A percentile compares a stretch with the other conserved stretches of the same genome.
Conservation (phyloP, 2,329 filamentous ascomycete genomes). For the Fusarium sp. region DNA sequence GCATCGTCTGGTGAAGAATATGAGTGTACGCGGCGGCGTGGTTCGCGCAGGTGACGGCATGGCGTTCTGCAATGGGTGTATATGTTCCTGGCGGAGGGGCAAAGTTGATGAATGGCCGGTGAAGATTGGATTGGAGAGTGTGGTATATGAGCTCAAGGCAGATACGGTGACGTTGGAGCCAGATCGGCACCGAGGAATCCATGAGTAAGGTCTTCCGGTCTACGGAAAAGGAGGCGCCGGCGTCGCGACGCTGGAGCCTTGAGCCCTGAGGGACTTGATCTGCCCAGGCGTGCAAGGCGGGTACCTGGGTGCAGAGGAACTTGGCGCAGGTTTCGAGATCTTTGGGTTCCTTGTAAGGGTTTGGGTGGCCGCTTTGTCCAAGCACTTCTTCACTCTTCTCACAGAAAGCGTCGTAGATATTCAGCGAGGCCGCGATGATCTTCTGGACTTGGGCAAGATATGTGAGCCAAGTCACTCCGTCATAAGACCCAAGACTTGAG, state of each 20-base stretch:
- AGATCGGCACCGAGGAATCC: constrained; percentile 54
- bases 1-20: constrained; percentile 46
- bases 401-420: constrained; percentile 52
- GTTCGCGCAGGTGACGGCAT: constrained; percentile 37
- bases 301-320: constrained; percentile 41
- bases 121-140: constrained; percentile 55
- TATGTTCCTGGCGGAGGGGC: constrained; percentile 14
- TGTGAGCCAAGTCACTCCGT: constrained; percentile 44
- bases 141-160: constrained; percentile 61
- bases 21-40: constrained; percentile 47
- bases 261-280: constrained; percentile 54
- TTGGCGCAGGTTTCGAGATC: constrained; percentile 39
- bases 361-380: constrained; percentile 5
- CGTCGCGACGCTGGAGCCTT: constrained; percentile 52
- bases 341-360: constrained; percentile 33
- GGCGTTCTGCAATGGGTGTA: constrained; percentile 37
- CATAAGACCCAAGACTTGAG: constrained; percentile 33
- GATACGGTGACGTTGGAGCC: constrained; percentile 58
- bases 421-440: constrained; percentile 35
- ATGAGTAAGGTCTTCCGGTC: constrained; percentile 48
- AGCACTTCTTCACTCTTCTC: constrained; percentile 36
- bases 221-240: constrained; percentile 53
- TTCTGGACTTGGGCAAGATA: constrained; percentile 37
- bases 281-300: constrained; percentile 48
- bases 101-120: constrained; percentile 59